These are phyloP conservation scores for Ustilago vetiveriae DNA, from an alignment of 1,284 basidiomycete species.

Conservation along the genomic window DNA sequence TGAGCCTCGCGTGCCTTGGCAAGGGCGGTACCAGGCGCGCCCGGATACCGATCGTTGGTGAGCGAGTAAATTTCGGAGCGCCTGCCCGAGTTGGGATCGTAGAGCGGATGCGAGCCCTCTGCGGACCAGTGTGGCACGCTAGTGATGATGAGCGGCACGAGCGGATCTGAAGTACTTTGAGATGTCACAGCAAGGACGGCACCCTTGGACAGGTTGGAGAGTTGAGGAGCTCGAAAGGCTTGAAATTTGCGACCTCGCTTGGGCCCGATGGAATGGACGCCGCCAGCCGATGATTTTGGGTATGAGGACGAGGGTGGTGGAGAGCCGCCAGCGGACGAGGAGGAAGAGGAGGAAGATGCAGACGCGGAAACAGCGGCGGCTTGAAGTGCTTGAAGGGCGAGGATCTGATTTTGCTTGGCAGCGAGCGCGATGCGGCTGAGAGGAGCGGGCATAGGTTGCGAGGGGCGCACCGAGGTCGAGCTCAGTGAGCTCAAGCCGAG, in stretches of 20 bases:
- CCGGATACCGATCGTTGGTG: constrained; percentile 62
- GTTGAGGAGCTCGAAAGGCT: constrained; percentile 31
- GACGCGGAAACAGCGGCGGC: constrained; percentile 31
- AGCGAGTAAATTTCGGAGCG: constrained; percentile 54
- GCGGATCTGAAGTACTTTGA: constrained; percentile 2
- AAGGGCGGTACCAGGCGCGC: constrained; percentile 58
- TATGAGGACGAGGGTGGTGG: constrained; percentile 30
- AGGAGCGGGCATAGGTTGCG: constrained; percentile 44
- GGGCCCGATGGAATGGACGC: constrained; percentile 8
- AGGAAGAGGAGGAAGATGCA: constrained; percentile 35
- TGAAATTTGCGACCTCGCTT: constrained; percentile 48
- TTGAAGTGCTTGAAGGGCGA: constrained; percentile 46
- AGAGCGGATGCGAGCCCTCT: constrained; percentile 43
- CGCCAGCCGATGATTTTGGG: constrained; percentile 12
- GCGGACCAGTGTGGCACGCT: constrained; percentile 44
- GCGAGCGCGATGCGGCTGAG: constrained; percentile 43
- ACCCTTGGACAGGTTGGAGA: constrained; percentile 5
- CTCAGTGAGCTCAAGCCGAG: constrained; percentile 19
- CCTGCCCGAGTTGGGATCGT: constrained; percentile 42
- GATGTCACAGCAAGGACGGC: not conserved
- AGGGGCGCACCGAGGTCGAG: constrained; percentile 22
- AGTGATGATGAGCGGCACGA: constrained; percentile 38
- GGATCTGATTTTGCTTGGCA: constrained; percentile 46
- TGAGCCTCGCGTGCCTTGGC: constrained; percentile 55
- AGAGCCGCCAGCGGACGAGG: constrained; percentile 33